Evolutionary conservation across 129 eudicot species (phyloP), one percentile per base, ranked within the genome.

Genomic region (Saussurea involucrata): DNA sequence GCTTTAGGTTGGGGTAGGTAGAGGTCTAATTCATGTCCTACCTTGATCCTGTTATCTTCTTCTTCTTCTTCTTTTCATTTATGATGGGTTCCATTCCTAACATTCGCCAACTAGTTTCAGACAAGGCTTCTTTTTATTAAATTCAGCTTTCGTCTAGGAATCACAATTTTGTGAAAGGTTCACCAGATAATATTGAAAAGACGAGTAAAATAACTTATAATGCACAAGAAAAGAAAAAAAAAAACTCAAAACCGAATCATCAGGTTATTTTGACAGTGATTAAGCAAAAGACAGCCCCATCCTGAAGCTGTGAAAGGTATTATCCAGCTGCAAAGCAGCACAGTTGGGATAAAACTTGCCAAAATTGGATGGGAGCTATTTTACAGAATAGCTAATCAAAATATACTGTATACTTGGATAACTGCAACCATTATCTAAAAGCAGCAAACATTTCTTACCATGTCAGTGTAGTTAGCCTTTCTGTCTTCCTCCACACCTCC

Each of bases 401-500:
- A 28, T 60, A 60, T 22, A 9, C 13, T 29, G 25, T 3, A 53
- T 53, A 5, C 65, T 61, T 61, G 8, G 77, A 71, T 78, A 61
- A 78, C 46, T 40, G 11, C n/a, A 40, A 28, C 24, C 36, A 61
- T 15, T 61, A 20, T 71, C 12, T 33, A 34, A 64, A 49, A 63
- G 13, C 73, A 5, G 36, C 15, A 65, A 21, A 29, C 64, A 33
- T 24, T 40, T 70, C 70, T 77, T 71, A 94, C 98, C 98, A 95
- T 91, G 86, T 95, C 98, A 24, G 90, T 81, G 86, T 91, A 95
- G 86, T 95, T 89, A 17, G 93, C 85, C 82, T 91, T 95, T 82
- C 98, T 86, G 21, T 86, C 97, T 80, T 91, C 94, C 78, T 89
- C 92, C 27, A 82, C 90, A 74, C 97, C 98, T 78, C 98, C 98